These are phyloP conservation scores for Arabidopsis suecica DNA, from an alignment of 345 rosid genomes.

Conservation along the genomic window DNA sequence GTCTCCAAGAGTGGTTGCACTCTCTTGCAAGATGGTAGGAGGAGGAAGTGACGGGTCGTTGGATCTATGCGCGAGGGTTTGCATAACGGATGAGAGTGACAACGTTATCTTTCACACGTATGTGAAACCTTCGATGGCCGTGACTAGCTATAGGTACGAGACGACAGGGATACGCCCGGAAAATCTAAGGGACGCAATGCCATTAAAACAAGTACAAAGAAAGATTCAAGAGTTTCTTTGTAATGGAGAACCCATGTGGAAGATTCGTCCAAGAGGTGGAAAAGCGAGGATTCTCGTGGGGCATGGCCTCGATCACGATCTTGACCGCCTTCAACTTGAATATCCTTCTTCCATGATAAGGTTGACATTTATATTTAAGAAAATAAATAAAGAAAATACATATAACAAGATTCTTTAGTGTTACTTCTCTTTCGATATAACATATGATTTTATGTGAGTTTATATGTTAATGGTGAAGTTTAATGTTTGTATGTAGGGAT, in stretches of 20 bases:
- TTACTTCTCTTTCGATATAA: slow-evolving; percentile 11
- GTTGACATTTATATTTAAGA: slow-evolving; percentile 43
- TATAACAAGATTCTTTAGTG: slow-evolving; percentile 21
- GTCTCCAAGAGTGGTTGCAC: slow-evolving; percentile 67
- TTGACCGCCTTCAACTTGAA: slow-evolving; percentile 74
- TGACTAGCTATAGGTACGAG: slow-evolving; percentile 88
- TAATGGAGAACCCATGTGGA: slow-evolving; percentile 94
- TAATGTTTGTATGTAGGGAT: slow-evolving; percentile 55
- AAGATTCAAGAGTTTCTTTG: slow-evolving; percentile 87
- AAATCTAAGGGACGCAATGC: slow-evolving; percentile 72
- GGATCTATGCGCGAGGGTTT: slow-evolving; percentile 80
- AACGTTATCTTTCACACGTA: slow-evolving; percentile 75
- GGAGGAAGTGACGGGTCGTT: slow-evolving; percentile 92
- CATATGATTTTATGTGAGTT: slow-evolving; percentile 3
- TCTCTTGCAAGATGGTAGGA: slow-evolving; percentile 94
- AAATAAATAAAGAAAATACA: background rate
- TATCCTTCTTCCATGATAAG: slow-evolving; percentile 83
- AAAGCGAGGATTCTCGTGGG: slow-evolving; percentile 93
- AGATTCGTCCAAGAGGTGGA: slow-evolving; percentile 74
- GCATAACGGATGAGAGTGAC: slow-evolving; percentile 78
- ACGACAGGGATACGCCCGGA: slow-evolving; percentile 83
- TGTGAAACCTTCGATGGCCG: slow-evolving; percentile 74
- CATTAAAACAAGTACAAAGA: slow-evolving; percentile 67
- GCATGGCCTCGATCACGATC: slow-evolving; percentile 85
- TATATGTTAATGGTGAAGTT: background rate